Evolutionary conservation across 1,284 basidiomycete species (phyloP), one percentile per base, ranked within the genome.

Genomic region (Pascua guehoae): DNA sequence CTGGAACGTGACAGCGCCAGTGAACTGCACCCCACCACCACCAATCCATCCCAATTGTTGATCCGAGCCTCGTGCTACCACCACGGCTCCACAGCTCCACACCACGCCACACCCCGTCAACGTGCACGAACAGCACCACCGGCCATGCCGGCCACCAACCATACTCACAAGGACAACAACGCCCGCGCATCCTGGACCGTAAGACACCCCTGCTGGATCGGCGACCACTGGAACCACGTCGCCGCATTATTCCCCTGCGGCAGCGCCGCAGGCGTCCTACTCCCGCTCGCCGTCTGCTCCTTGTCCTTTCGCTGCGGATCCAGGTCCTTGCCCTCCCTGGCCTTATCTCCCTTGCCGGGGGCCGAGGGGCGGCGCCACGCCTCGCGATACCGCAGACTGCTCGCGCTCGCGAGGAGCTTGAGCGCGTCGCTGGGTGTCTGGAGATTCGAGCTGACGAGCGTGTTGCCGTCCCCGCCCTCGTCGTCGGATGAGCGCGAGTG

Each of bases 391-490:
- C 51, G 51, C n/a, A 60, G 46, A 14, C 48, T 51, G 15, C 48
- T 51, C 7, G 58, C 58, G 14, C 41, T 54, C 11, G 55, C 58
- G 8, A 60, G 55, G 12, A 60, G 52, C 18, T 46, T 45, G 24
- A 60, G 52, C 38, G 58, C 58, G 15, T 60, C 58, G 24, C 43
- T 42, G 5, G 58, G 58, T 32, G 56, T 56, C 49, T 60, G 54
- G 16, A 60, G 58, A 16, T 51, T 54, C 17, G 49, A 46, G 18
- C 24, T 51, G 39, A 56, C 49, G 5, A 60, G 58, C 11, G 54
- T 41, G 39, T 57, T 40, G 40, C 41, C 58, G 5, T 42, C 47
- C 9, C 43, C 46, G 15, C 18, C 10, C 14, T 48, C 41, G 9
- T 50, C 51, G 43, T 58, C 56, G 39, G 41, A 49, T 32, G 24